Evolutionary conservation across 768 basidiomycete species (phyloP), one percentile per base, ranked within the genome.

Genomic region (Xerocomus spinulosus): DNA sequence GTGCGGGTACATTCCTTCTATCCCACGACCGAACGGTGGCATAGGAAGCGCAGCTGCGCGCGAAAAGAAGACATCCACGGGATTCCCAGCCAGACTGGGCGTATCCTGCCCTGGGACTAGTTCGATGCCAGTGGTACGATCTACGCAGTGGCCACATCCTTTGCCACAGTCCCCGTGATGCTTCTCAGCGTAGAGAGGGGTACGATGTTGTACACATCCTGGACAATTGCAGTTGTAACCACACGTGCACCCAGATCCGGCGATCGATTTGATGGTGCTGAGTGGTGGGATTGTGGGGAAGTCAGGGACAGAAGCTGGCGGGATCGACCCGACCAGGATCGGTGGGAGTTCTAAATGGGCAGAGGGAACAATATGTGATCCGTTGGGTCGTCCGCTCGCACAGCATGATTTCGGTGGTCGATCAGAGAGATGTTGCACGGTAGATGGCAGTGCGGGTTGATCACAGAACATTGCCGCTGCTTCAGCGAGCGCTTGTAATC

Each of bases 191-290:
- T 80, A 62, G 15, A 73, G 71, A 15, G 64, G 48, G 1, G 80
- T 79, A n/a, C 84, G 81, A 58, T 89, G 87, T 55, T 84, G 74
- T 9, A 77, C 62, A 59, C 87, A 90, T 28, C 85, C 85, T 0
- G 85, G 85, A 64, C 87, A 90, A 13, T 74, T 74, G 58, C 87
- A 90, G 33, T 69, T 68, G 35, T 79, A 63, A 25, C 85, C 85
- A 58, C 87, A 88, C 8, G 81, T 84, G 60, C 87, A 89, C 3
- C 82, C 84, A 2, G 84, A 76, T 13, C 79, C 82, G 2, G 83
- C 82, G 12, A 83, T 62, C 5, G 82, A 81, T 18, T 70, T 68
- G 36, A 83, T 73, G 35, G 72, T 68, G 55, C 75, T 79, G 58
- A 84, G 75, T 2, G 84, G 75, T 13, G 83, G 82, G 64, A 87